Base-by-base conservation (phyloP, 1,139 yeast species). In the Debaryomyces sp. region DNA sequence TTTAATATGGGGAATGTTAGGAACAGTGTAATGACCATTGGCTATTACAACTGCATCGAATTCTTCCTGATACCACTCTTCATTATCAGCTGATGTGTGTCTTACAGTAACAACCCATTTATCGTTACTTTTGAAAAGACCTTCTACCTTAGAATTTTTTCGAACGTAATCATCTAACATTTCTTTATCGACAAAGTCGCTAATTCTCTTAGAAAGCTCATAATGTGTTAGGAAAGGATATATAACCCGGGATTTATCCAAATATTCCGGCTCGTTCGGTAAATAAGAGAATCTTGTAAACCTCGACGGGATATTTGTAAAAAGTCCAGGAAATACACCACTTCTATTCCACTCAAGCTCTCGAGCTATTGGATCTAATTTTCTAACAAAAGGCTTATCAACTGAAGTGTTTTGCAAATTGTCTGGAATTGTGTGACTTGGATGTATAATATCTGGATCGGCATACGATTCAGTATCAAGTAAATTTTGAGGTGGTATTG, bases 11-110 rank as follows among this genome's bases (percentile, higher is more conserved):
- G 86, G 86, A 33, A 79, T 66, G 46, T 58, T 68, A 1, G 85
- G 85, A 4, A 74, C 72, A 22, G 77, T 74, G 57, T 79, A 82
- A 57, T 81, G 85, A 15, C 87, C 87, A 41, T 77, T 74, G 1
- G 84, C 78, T 9, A 80, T 64, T 4, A 81, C 73, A 4, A 81
- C 71, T n/a, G 77, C 75, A 60, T 81, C 85, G 55, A 72, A 81
- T 18, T 62, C 62, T 40, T 73, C 68, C 29, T 60, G 64, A 53
- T 63, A 75, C 83, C 79, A 79, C 32, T 63, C 58, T 24, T 66
- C 58, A 22, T 66, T 64, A 22, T 56, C 54, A 7, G 50, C 60
- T 12, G n/a, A 27, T n/a, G 27, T 46, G 23, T 33, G 43, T 10
- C 39, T 71, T 22, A 73, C 60, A 1, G 71, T 66, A n/a, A 82